These are phyloP conservation scores for Claviceps africana DNA, from an alignment of 2,329 filamentous ascomycete species.

Conservation along the genomic window DNA sequence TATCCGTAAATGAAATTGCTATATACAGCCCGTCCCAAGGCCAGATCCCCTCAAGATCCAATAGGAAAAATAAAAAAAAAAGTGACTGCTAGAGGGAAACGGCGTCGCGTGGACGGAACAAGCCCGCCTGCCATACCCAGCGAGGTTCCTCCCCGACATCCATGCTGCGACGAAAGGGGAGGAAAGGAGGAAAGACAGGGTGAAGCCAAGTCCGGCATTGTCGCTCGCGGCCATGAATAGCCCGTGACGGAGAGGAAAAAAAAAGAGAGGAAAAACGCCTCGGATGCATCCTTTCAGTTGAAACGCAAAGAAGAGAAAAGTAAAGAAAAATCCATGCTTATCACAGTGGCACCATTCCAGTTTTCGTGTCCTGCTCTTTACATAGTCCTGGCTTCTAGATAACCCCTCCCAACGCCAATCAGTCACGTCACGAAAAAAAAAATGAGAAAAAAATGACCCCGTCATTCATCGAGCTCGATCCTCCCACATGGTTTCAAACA, in stretches of 20 bases:
- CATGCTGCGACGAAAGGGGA: too few species aligned
- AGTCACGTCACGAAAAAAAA: not conserved
- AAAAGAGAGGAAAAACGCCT: not conserved
- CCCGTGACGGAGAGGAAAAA: not conserved
- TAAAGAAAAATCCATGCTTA: too few species aligned
- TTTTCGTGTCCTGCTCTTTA: not conserved
- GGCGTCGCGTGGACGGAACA: not conserved
- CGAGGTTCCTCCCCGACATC: not conserved
- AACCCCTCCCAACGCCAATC: not conserved
- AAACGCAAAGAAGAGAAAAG: not conserved
- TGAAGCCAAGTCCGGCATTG: too few species aligned
- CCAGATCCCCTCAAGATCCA: too few species aligned
- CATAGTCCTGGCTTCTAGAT: not conserved
- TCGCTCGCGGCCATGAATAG: not conserved
- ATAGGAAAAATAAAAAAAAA: not conserved
- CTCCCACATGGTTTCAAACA: not conserved
- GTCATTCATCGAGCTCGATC: not conserved
- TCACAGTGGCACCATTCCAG: not conserved
- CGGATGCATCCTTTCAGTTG: not conserved
- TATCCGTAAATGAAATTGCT: too few species aligned
- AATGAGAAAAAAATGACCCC: not conserved
- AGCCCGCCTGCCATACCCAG: not conserved
- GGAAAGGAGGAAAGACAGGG: not conserved
- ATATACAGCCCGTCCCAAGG: too few species aligned
- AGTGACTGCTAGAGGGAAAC: too few species aligned